These are phyloP conservation scores for Cladosporium sp. DNA, from an alignment of 2,329 filamentous ascomycete genomes.

Conservation along the genomic window DNA sequence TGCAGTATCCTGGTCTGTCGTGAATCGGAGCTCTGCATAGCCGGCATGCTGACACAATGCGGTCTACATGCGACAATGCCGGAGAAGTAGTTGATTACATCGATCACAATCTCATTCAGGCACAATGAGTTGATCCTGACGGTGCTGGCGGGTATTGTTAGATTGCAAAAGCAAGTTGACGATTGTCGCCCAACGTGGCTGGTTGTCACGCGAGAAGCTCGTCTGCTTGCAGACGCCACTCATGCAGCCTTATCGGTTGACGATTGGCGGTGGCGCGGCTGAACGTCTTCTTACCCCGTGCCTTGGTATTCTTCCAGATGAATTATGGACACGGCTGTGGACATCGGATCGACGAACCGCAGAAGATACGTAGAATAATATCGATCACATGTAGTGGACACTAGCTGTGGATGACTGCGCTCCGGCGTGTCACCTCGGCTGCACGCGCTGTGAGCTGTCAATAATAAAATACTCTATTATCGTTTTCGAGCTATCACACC, in stretches of 20 bases:
- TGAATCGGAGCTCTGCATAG: too few relatives aligned
- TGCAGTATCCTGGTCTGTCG: too few relatives aligned
- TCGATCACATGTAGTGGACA: background rate
- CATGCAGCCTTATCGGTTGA: conserved; percentile 11
- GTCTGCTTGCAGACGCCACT: background rate
- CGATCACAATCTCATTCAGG: too few relatives aligned
- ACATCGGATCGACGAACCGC: background rate
- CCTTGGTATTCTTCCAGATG: background rate
- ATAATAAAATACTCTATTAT: background rate
- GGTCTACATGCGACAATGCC: too few relatives aligned
- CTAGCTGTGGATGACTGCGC: background rate
- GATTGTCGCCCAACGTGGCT: background rate
- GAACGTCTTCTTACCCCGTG: background rate
- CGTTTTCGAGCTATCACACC: conserved; percentile 2
- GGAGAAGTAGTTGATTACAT: too few relatives aligned
- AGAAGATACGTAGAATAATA: background rate
- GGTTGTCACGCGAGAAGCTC: background rate
- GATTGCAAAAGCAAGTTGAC: too few relatives aligned
- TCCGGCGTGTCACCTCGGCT: background rate
- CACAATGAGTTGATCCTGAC: too few relatives aligned
- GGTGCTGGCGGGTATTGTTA: too few relatives aligned
- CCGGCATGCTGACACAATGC: too few relatives aligned
- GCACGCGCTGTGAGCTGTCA: background rate
- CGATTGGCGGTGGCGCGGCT: background rate
- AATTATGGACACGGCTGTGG: background rate